Base-by-base conservation (phyloP, 176 grass and related monocot species). In the Zea luxurians region DNA sequence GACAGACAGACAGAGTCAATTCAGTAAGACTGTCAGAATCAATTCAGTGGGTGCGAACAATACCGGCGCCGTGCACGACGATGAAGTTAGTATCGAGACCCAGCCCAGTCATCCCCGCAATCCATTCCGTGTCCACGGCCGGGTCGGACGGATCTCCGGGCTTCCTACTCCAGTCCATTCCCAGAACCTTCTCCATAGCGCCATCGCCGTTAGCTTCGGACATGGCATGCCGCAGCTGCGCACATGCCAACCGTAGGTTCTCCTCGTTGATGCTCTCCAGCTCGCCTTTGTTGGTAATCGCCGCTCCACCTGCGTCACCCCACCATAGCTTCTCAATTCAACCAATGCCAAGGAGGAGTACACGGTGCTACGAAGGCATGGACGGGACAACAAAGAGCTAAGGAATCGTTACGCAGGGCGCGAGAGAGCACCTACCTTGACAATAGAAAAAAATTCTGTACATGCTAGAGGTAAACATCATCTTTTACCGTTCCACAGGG, bases 51-150 rank as follows among this genome's bases (percentile, higher is more conserved):
- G 46, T 37, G 47, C 5, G 4, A 77, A 54, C 84, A 37, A 74
- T 88, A 94, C 95, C 95, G 48, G 95, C 95, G 46, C 95, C 95
- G 69, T 98, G 95, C 66, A 94, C 95, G 42, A 94, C 80, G 20
- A 94, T 70, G 70, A 94, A 98, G 70, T 98, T 92, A 74, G 72
- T 83, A 65, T 88, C 83, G 47, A 98, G 37, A 9, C 82, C 87
- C 74, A 84, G 42, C 4, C 47, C 68, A 3, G 3, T 57, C 83
- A 80, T 27, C 7, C 79, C 78, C 10, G 47, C 52, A 13, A 90
- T 81, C 27, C 72, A 80, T 73, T 89, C 81, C 35, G 68, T 15
- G 17, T 82, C 75, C 61, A 82, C 78, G 48, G 34, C 73, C 42
- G 84, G 85, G 48, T 80, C 78, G 38, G 61, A 27, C 8, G 78